Evolutionary conservation across 768 basidiomycete species (phyloP).

Genomic region (Serendipita indica): DNA sequence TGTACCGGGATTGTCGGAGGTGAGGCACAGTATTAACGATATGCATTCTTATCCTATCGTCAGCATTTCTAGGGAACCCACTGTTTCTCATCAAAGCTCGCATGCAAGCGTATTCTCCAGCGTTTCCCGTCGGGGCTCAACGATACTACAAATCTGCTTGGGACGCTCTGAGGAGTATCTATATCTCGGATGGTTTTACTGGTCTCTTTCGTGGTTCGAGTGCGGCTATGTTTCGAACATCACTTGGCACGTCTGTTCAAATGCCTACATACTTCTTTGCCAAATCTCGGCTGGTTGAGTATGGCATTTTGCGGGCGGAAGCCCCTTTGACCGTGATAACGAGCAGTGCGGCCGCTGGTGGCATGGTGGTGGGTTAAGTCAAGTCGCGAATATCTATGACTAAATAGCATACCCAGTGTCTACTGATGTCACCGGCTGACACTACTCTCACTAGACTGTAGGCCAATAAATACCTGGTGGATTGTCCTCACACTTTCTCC

Average conservation of each 20-base stretch:
- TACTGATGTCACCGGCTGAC: constrained; percentile 91
- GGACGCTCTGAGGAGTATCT: constrained; percentile 68
- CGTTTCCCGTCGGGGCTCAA: constrained; percentile 86
- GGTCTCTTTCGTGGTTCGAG: constrained; percentile 86
- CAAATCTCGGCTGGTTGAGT: constrained; percentile 59
- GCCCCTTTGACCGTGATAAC: constrained; percentile 76
- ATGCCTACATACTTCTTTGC: constrained; percentile 91
- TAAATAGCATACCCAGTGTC: constrained; percentile 37
- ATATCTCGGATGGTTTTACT: constrained; percentile 54
- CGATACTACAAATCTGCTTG: constrained; percentile 77
- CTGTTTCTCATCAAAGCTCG: constrained; percentile 92
- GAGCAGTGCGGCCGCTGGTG: constrained; percentile 77
- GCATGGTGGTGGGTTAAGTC: constrained; percentile 60
- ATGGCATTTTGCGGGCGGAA: constrained; percentile 54
- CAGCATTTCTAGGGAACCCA: constrained; percentile 72
- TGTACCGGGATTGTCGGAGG: constrained; percentile 83
- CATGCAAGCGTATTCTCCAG: constrained; percentile 98
- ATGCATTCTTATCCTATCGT: background rate
- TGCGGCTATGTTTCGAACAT: constrained; percentile 82
- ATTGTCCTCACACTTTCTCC: background rate
- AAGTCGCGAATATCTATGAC: background rate
- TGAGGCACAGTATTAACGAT: constrained; percentile 28
- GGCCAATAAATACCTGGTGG: background rate
- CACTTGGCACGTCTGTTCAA: constrained; percentile 91
- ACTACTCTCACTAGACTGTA: constrained; percentile 84